Evolutionary conservation across 1,284 basidiomycete species (phyloP).

Genomic region (Heterobasidion irregulare): DNA sequence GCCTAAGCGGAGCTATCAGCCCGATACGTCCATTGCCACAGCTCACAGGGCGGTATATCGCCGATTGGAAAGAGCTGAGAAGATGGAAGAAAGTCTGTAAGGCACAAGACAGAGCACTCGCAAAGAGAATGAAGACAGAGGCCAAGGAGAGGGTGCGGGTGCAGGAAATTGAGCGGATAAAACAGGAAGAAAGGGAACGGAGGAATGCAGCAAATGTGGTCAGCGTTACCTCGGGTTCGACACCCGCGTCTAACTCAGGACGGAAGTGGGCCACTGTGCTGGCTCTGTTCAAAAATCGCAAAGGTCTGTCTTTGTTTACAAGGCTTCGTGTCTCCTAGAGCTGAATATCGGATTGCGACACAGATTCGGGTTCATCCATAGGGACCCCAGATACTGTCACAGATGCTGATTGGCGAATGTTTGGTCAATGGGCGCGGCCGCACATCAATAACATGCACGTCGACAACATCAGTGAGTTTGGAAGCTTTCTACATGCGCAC

Average conservation of each 20-base stretch:
- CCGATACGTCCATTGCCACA: background rate
- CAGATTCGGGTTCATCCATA: too few species aligned
- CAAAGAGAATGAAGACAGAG: background rate
- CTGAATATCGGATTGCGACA: too few species aligned
- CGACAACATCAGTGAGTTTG: slow-evolving; percentile 25
- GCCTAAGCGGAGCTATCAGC: background rate
- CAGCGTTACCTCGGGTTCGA: background rate
- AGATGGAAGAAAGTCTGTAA: background rate
- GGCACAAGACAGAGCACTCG: background rate
- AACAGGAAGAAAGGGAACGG: background rate
- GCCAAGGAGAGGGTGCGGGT: background rate
- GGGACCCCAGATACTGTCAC: background rate
- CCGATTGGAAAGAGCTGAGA: background rate
- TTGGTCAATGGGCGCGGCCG: slow-evolving; percentile 35
- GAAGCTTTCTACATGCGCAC: too few species aligned
- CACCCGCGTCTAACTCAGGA: background rate
- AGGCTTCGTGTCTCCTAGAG: too few species aligned
- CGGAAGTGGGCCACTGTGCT: too few species aligned
- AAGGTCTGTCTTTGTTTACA: too few species aligned
- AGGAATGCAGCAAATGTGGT: background rate
- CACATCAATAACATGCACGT: slow-evolving; percentile 24
- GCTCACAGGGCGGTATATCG: background rate
- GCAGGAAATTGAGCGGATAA: background rate
- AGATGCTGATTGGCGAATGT: slow-evolving; percentile 31
- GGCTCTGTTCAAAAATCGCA: too few species aligned